Conservation (phyloP, 768 basidiomycete genomes). For the Trametes gibbosa region DNA sequence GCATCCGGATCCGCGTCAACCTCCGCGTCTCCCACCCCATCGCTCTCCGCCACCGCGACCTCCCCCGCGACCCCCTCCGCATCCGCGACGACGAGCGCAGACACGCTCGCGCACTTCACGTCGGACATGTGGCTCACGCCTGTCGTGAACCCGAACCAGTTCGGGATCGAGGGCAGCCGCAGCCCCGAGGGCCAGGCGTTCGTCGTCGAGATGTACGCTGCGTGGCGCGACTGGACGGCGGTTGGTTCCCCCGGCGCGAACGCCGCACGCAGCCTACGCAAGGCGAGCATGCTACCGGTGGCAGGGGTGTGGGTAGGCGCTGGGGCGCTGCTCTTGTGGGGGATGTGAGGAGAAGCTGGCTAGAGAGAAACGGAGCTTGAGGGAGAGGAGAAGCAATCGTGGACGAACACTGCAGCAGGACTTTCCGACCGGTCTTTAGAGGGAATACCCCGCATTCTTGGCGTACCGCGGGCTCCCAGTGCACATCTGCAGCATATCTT, state of each 20-base stretch:
- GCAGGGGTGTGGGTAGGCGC: neutral
- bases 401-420: too few relatives aligned
- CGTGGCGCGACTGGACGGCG: constrained; percentile 71
- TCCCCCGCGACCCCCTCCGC: neutral
- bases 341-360: neutral
- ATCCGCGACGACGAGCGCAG: neutral
- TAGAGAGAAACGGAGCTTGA: neutral
- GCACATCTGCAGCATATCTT: neutral
- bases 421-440: neutral
- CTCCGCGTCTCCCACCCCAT: constrained; percentile 7
- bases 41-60: constrained; percentile 5
- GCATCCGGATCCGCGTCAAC: neutral
- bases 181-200: constrained; percentile 84
- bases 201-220: constrained; percentile 69
- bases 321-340: neutral
- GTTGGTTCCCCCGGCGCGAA: constrained; percentile 54
- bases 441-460: neutral
- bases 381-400: neutral
- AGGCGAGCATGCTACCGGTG: neutral
- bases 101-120: constrained; percentile 45
- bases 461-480: neutral
- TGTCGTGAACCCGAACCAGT: constrained; percentile 70
- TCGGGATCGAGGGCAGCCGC: constrained; percentile 42
- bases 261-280: constrained; percentile 20
- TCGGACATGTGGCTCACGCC: constrained; percentile 66